Evolutionary conservation across 1,284 basidiomycete species (phyloP).

Genomic region (Puccinia novopanici): DNA sequence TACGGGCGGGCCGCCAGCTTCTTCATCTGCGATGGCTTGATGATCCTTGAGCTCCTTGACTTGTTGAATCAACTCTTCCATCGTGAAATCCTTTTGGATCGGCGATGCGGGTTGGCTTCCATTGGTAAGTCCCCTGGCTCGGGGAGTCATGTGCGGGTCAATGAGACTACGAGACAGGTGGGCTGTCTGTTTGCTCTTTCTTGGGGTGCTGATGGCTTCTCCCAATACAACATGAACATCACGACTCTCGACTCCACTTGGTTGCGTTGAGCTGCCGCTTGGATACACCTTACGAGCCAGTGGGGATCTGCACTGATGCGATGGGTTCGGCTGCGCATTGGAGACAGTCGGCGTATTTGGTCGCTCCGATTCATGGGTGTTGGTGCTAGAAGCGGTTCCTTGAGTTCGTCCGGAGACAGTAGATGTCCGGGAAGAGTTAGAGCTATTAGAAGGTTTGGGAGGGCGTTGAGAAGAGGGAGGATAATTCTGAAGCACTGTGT

Average conservation of each 20-base stretch:
- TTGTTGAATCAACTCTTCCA: slow-evolving; percentile 34
- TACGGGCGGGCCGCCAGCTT: not conserved
- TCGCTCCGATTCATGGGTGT: slow-evolving; percentile 4
- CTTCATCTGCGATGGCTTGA: not conserved
- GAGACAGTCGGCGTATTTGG: not conserved
- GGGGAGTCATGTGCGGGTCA: slow-evolving; percentile 31
- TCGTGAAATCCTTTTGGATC: slow-evolving; percentile 32
- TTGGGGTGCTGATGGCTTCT: slow-evolving; percentile 38
- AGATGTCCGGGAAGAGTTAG: slow-evolving; percentile 1
- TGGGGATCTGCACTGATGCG: slow-evolving; percentile 20
- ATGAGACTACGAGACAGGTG: slow-evolving; percentile 17
- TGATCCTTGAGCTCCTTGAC: slow-evolving; percentile 28
- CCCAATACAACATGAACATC: slow-evolving; percentile 31
- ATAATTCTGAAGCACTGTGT: slow-evolving; percentile 29
- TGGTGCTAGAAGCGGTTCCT: slow-evolving; percentile 16
- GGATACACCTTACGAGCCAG: slow-evolving; percentile 34
- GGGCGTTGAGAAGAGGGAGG: slow-evolving; percentile 9
- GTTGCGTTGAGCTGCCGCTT: slow-evolving; percentile 1
- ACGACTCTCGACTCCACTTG: not conserved
- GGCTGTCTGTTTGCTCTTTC: not conserved
- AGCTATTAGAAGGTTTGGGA: slow-evolving; percentile 5
- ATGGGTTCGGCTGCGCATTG: not conserved
- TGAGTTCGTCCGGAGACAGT: not conserved
- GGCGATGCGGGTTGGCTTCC: not conserved
- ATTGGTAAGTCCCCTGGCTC: slow-evolving; percentile 13